Evolutionary conservation across 805 yeast genomes (phyloP), one percentile per base, ranked within the genome.

Genomic region (Yarrowia deformans): DNA sequence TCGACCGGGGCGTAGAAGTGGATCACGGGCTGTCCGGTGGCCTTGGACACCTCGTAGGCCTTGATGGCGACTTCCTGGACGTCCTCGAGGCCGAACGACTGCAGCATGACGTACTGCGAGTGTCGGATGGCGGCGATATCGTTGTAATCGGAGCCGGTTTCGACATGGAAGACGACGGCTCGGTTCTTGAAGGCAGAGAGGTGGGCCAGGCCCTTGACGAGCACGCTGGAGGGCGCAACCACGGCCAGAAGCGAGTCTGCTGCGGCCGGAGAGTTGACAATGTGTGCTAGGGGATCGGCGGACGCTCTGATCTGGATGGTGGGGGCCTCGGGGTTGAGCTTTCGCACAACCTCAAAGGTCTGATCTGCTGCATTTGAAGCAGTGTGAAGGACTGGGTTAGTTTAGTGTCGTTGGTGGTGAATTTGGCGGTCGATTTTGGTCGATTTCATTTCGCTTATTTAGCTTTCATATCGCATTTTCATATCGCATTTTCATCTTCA

Each of bases 101-200:
- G 84, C 71, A 93, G 77, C 32, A 89, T 81, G 8, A 87, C 84
- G 73, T 83, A 84, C 16, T 87, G 87, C 49, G 89, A 81, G 77
- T 91, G 94, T 75, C 93, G 87, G 73, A 90, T 81, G 8, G 91
- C 84, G n/a, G 94, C 81, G 35, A 91, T 84, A 16, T 85, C 80
- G 35, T 90, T 86, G 78, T 82, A 91, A 77, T 93, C 97, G 71
- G 83, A 16, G 12, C 69, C 67, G n/a, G 90, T 77, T 70, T 86
- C 85, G 45, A 87, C 87, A 74, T 88, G 90, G 68, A 90, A 78
- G n/a, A 89, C 88, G 35, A 85, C 82, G 1, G 85, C 80, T 19
- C 75, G 71, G 37, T 72, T 70, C 9, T 77, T 73, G 73, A 87
- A 80, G 69, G 75, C 73, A 50, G 77, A 73, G 58, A 92, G 81